A percentile compares a stretch with the other conserved stretches of the same genome.
phyloP scores from a whole-genome alignment of 352 stramenopile species.

The Pythium rishiriense region DNA sequence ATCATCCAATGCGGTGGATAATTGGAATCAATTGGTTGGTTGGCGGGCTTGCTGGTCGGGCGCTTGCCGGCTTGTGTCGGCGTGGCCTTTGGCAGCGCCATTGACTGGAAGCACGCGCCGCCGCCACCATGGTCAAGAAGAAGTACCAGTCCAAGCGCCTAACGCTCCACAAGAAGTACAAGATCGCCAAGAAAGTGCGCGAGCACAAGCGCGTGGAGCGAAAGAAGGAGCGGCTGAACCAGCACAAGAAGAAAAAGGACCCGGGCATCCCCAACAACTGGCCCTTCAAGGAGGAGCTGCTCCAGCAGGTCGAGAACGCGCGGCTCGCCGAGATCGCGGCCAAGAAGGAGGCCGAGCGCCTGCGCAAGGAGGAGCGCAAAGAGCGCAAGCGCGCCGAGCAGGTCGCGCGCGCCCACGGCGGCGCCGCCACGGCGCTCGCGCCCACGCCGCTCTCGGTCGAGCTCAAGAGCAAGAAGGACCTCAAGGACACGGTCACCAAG shows the following conservation, averaged over 20 bases:
- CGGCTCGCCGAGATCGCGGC: constrained; percentile 73
- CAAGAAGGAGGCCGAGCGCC: constrained; percentile 57
- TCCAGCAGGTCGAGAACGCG: constrained; percentile 78
- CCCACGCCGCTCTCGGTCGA: constrained; percentile 69
- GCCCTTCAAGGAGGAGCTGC: constrained; percentile 97
- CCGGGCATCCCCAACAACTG: constrained; percentile 98
- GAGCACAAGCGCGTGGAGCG: constrained; percentile 95
- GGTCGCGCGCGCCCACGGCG: constrained; percentile 32
- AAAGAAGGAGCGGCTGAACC: constrained; percentile 89
- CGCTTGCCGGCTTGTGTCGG: not conserved
- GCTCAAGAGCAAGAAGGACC: constrained; percentile 75
- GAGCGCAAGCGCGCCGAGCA: constrained; percentile 51
- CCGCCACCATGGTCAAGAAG: constrained; percentile 96
- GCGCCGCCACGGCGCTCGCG: constrained; percentile 23
- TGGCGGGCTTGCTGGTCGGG: not conserved
- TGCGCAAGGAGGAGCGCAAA: constrained; percentile 71
- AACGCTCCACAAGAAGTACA: constrained; percentile 99
- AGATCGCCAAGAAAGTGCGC: constrained; percentile 90
- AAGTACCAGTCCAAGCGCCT: constrained; percentile 98
- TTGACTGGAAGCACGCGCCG: constrained; percentile 25
- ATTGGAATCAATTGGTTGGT: constrained; percentile 36
- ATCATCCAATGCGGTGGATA: constrained; percentile 19
- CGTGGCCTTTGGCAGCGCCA: constrained; percentile 20
- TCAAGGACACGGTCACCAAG: constrained; percentile 68
- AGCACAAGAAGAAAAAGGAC: constrained; percentile 95